Conservation (phyloP, 139 green algal species). For the Micractinium sp. region DNA sequence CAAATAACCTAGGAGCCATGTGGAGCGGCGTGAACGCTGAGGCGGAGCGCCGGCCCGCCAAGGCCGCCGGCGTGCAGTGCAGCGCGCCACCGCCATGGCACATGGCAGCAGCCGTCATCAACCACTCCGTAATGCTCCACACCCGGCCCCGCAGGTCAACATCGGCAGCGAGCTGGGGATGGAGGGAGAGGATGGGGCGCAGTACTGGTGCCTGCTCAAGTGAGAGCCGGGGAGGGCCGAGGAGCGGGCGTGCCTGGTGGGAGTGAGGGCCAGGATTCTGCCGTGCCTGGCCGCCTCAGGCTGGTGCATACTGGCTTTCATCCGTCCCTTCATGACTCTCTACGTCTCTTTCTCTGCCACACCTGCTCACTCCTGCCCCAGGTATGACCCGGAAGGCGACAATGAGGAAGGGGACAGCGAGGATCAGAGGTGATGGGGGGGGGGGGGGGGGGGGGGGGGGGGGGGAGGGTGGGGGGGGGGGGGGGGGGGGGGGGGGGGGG, state of each 20-base stretch:
- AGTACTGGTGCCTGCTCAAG: background rate
- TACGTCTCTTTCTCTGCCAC: background rate
- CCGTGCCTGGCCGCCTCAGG: background rate
- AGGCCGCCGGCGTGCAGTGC: background rate
- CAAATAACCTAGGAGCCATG: background rate
- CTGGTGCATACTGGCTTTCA: background rate
- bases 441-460: no score
- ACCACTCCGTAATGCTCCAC: background rate
- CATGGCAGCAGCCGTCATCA: background rate
- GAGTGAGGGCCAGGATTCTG: no score
- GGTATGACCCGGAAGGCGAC: background rate
- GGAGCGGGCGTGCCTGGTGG: no score
- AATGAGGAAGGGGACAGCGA: background rate
- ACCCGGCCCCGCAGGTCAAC: background rate
- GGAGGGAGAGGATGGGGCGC: background rate
- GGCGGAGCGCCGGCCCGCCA: background rate
- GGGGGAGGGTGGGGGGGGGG: no score
- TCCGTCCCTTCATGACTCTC: background rate
- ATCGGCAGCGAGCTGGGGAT: background rate
- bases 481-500: no score
- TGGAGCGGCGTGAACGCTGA: background rate
- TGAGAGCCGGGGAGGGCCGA: background rate
- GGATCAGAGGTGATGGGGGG: background rate
- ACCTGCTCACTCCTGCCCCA: background rate
- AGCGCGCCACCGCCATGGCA: background rate